phyloP scores from a whole-genome alignment of 1,139 yeast species.

The Zygoascus hellenicus region DNA sequence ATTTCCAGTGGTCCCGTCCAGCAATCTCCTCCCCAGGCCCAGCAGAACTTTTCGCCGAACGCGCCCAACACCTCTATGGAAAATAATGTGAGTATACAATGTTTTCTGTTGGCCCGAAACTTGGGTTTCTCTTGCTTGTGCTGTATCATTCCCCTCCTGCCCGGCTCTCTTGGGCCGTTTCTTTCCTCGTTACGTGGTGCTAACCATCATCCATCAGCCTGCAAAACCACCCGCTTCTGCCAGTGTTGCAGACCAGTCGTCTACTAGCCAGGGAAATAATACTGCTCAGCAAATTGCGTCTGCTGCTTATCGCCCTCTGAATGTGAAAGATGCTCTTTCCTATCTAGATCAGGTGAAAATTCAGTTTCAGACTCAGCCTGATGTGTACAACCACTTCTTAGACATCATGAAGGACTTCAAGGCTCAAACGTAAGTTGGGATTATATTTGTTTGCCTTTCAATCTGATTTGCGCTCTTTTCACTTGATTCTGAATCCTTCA shows the following conservation, averaged over 20 bases:
- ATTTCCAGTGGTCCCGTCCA: slow-evolving; percentile 23
- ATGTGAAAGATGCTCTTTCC: slow-evolving; percentile 92
- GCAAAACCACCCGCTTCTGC: too few species aligned
- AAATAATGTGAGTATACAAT: too few species aligned
- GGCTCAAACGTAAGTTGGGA: slow-evolving; percentile 71
- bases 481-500: not conserved
- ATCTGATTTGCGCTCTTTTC: not conserved
- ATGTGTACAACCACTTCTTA: slow-evolving; percentile 89
- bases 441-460: too few species aligned
- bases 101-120: too few species aligned
- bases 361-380: slow-evolving; percentile 88
- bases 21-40: slow-evolving; percentile 21
- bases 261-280: slow-evolving; percentile 1
- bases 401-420: slow-evolving; percentile 99
- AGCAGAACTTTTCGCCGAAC: too few species aligned
- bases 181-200: not conserved
- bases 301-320: slow-evolving; percentile 72
- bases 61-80: too few species aligned
- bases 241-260: too few species aligned
- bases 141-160: too few species aligned
- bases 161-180: too few species aligned
- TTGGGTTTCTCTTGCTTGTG: too few species aligned
- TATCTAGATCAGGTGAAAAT: slow-evolving; percentile 93
- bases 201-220: not conserved
- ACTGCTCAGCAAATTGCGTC: slow-evolving; percentile 28